phyloP scores from a whole-genome alignment of 2,329 filamentous ascomycete species.

The Leptographium wingfieldii region DNA sequence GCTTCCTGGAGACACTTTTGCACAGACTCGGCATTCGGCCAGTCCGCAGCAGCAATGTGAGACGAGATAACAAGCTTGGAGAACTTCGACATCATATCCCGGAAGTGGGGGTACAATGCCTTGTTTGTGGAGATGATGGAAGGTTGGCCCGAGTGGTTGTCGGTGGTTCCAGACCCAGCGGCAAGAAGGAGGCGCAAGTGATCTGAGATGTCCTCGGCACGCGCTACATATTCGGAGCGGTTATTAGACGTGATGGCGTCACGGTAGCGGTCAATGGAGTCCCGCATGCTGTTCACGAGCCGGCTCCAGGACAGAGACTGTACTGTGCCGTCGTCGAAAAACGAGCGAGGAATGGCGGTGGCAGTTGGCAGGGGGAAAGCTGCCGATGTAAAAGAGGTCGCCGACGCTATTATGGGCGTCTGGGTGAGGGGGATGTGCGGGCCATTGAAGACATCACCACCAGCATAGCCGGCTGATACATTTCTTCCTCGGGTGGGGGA shows the following conservation, averaged over 20 bases:
- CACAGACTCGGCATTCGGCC: conserved; percentile 84
- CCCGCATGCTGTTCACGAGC: conserved; percentile 85
- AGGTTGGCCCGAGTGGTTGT: conserved; percentile 96
- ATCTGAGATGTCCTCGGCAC: conserved; percentile 97
- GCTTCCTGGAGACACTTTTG: conserved; percentile 94
- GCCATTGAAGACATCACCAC: conserved; percentile 40
- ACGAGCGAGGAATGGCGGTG: conserved; percentile 59
- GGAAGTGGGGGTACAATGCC: conserved; percentile 88
- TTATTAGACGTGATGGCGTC: conserved; percentile 75
- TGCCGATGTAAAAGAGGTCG: conserved; percentile 49
- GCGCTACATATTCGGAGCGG: conserved; percentile 80
- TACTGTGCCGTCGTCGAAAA: conserved; percentile 79
- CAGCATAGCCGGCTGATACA: conserved; percentile 28
- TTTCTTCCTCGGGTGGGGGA: conserved; percentile 30
- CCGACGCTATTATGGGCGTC: conserved; percentile 41
- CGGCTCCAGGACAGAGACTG: conserved; percentile 78
- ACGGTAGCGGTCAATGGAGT: conserved; percentile 78
- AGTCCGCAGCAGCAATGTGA: conserved; percentile 92
- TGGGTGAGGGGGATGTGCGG: conserved; percentile 27
- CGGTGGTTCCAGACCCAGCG: conserved; percentile 89
- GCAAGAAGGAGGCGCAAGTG: conserved; percentile 87
- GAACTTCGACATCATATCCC: conserved; percentile 99
- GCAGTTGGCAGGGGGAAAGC: conserved; percentile 45
- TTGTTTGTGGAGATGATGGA: conserved; percentile 99
- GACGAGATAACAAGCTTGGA: conserved; percentile 98